A percentile compares a stretch with the other conserved stretches of the same genome.
These are phyloP conservation scores for Crucihimalaya himalaica DNA, from an alignment of 345 rosid species.

Conservation along the genomic window DNA sequence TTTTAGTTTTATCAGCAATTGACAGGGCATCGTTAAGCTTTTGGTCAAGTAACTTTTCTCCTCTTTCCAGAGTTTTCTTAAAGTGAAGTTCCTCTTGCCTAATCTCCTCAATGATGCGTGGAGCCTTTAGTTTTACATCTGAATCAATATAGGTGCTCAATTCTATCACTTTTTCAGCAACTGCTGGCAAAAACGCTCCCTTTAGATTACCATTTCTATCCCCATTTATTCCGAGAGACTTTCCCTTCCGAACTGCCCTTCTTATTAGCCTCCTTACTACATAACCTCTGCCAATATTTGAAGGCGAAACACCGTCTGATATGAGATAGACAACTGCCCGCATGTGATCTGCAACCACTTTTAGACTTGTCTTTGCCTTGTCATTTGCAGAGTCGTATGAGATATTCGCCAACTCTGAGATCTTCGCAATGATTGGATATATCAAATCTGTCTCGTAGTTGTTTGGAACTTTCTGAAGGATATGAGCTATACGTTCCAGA, in stretches of 20 bases:
- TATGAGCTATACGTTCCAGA: slow-evolving; percentile 87
- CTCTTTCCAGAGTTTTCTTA: slow-evolving; percentile 89
- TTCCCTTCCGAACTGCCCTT: slow-evolving; percentile 87
- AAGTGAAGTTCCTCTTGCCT: slow-evolving; percentile 85
- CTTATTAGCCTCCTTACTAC: slow-evolving; percentile 89
- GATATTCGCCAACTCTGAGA: slow-evolving; percentile 67
- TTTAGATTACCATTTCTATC: slow-evolving; percentile 56
- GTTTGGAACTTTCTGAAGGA: slow-evolving; percentile 93
- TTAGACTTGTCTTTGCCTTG: slow-evolving; percentile 55
- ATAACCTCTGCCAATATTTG: slow-evolving; percentile 95
- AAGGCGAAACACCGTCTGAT: slow-evolving; percentile 91
- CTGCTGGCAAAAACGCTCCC: slow-evolving; percentile 68
- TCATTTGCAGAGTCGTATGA: slow-evolving; percentile 64
- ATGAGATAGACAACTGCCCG: slow-evolving; percentile 87
- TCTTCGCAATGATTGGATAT: slow-evolving; percentile 76
- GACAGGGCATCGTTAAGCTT: slow-evolving; percentile 66
- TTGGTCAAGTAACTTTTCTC: slow-evolving; percentile 80
- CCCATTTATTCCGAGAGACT: slow-evolving; percentile 76
- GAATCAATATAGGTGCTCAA: slow-evolving; percentile 70
- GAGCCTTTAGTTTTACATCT: slow-evolving; percentile 59
- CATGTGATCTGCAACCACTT: slow-evolving; percentile 93
- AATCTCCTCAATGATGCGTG: slow-evolving; percentile 73
- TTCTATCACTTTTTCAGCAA: slow-evolving; percentile 83
- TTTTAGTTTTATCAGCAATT: slow-evolving; percentile 44
- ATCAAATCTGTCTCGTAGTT: slow-evolving; percentile 97